Evolutionary conservation across 2,329 filamentous ascomycete genomes (phyloP).

Genomic region (Xylariaceae sp.): DNA sequence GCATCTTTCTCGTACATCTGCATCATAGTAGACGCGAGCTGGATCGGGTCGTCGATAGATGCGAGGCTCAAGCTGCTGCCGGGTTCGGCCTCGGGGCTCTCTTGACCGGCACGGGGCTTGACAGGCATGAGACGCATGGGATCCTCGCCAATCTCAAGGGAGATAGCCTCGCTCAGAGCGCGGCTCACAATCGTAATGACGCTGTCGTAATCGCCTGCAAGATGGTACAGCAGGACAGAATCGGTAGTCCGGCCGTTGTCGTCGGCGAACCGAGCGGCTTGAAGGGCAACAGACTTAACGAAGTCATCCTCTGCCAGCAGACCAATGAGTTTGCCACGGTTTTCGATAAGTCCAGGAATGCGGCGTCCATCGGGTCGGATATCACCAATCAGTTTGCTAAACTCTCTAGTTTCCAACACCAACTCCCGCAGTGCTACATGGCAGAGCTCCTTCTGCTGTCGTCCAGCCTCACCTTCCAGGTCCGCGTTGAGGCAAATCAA

Average conservation of each 20-base stretch:
- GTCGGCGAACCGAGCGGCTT: conserved; percentile 87
- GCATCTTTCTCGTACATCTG: conserved; percentile 56
- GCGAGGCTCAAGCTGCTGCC: conserved; percentile 57
- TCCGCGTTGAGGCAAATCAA: conserved; percentile 90
- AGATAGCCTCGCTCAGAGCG: conserved; percentile 82
- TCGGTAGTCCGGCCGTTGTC: conserved; percentile 92
- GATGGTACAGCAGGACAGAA: conserved; percentile 87
- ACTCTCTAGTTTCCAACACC: conserved; percentile 93
- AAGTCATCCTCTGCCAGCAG: conserved; percentile 77
- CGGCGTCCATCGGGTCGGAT: conserved; percentile 80
- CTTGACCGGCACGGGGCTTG: conserved; percentile 57
- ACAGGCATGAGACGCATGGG: conserved; percentile 72
- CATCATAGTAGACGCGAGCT: conserved; percentile 58
- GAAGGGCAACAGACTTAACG: conserved; percentile 83
- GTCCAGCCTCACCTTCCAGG: conserved; percentile 66
- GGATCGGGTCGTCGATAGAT: conserved; percentile 55
- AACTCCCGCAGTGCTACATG: conserved; percentile 91
- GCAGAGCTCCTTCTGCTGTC: conserved; percentile 74
- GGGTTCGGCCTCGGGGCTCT: conserved; percentile 37
- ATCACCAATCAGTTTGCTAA: conserved; percentile 88
- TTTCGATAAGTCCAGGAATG: conserved; percentile 81
- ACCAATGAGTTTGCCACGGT: conserved; percentile 74
- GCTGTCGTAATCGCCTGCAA: conserved; percentile 91
- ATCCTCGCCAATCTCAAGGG: conserved; percentile 78
- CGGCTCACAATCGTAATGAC: conserved; percentile 89